These are phyloP conservation scores for Persicaria tinctoria DNA, from an alignment of 148 eudicot species.

Conservation along the genomic window DNA sequence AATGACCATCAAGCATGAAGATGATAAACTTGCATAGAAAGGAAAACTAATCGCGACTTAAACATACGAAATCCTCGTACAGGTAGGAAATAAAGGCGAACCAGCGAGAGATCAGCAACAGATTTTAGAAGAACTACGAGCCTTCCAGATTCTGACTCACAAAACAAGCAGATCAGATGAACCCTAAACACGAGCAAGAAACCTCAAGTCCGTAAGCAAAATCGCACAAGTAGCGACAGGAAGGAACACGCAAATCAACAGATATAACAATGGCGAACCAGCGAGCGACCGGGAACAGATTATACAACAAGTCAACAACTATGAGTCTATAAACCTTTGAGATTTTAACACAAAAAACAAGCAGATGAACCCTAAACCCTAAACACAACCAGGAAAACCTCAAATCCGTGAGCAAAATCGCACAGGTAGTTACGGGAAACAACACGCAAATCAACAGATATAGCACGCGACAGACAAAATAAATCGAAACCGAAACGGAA, in stretches of 20 bases:
- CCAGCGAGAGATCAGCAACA: neutral
- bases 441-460: neutral
- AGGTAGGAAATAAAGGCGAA: too few species aligned
- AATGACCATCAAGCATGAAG: neutral
- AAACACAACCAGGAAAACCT: too few species aligned
- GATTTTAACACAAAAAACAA: neutral
- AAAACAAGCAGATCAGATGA: neutral
- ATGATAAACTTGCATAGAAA: neutral
- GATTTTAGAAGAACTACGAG: neutral
- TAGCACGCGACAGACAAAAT: neutral
- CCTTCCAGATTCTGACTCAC: neutral
- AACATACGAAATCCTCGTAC: too few species aligned
- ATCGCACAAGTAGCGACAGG: neutral
- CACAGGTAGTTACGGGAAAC: neutral
- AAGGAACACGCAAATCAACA: neutral
- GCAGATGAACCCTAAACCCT: neutral
- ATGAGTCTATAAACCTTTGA: neutral
- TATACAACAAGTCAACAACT: neutral
- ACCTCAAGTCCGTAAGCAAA: neutral
- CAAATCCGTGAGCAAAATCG: neutral
- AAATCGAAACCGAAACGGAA: neutral
- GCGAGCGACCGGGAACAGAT: neutral
- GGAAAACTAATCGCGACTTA: neutral
- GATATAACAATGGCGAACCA: too few species aligned
- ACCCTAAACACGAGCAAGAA: neutral